Base-by-base conservation (phyloP, 768 basidiomycete genomes). In the Hemileccinum impolitum region DNA sequence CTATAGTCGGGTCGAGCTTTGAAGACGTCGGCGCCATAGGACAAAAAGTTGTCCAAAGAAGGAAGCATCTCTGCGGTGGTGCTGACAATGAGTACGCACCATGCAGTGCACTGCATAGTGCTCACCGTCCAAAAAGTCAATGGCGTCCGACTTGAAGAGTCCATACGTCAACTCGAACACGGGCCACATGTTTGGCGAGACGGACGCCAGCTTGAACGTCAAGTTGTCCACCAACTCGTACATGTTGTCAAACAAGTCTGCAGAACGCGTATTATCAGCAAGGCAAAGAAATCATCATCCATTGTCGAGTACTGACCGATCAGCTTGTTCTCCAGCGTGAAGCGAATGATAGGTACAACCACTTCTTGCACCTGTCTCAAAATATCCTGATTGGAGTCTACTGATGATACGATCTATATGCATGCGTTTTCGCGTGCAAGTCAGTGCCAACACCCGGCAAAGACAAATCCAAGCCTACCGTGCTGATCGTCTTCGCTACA, bases 171-270 rank as follows among this genome's bases (percentile, higher is more conserved):
- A 67, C 69, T 93, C 90, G 53, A 90, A 90, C 31, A 94, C 75
- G 10, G 81, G 84, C 93, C 92, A 94, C 85, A 94, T 85, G 56
- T 75, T 79, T 0, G 87, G 83, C 34, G 87, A 81, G 59, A 95
- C 84, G 46, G 75, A 65, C 53, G 82, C 80, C 48, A 86, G 76
- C 66, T 84, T 89, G 77, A 90, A 94, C 0, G 90, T 90, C 49
- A 94, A 70, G 53, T 75, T 86, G 59, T 94, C 93, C 43, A 91
- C 80, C 44, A 94, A 70, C 55, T 92, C 90, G 64, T 85, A 93
- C 74, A 89, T 81, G 62, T 90, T 87, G 68, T 93, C 91, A 60
- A 90, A 85, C 37, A 94, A 71, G 60, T 95, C 92, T 90, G 26
- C 17, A 11, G 2, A 6, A 28, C 10, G 58, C 10, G 36, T 13